Percentiles rank a stretch among this genome's conserved stretches.
phyloP scores from a whole-genome alignment of 2,329 filamentous ascomycete genomes.

The Amphichorda felina region DNA sequence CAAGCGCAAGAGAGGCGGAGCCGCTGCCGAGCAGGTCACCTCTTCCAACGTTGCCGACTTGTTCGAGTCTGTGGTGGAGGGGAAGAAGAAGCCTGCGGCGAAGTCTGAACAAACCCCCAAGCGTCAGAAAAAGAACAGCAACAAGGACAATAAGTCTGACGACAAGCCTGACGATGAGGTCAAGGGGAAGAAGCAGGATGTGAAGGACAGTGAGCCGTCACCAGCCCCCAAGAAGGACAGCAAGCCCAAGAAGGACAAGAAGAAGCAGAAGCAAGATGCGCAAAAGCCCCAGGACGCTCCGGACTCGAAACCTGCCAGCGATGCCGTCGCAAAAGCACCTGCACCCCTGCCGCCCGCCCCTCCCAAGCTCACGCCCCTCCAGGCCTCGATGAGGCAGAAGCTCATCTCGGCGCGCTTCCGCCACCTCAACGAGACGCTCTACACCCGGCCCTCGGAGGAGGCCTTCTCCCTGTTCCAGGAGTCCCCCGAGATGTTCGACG shows the following conservation, averaged over 20 bases:
- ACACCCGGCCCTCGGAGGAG: conserved; percentile 77
- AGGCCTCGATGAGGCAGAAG: conserved; percentile 90
- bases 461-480: conserved; percentile 74
- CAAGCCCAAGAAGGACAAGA: conserved; percentile 18
- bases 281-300: conserved; percentile 6
- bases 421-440: conserved; percentile 92
- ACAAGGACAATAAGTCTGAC: conserved; percentile 2
- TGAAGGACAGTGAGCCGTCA: conserved; percentile 9
- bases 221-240: conserved; percentile 21
- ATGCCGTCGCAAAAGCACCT: conserved; percentile 9
- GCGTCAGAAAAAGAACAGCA: conserved; percentile 14
- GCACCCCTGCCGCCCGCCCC: conserved; percentile 28
- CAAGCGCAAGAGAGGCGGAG: conserved; percentile 40
- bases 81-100: conserved; percentile 29
- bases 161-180: conserved; percentile 11
- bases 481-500: conserved; percentile 85
- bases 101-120: conserved; percentile 16
- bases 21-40: conserved; percentile 37
- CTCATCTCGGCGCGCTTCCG: conserved; percentile 91
- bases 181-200: conserved; percentile 14
- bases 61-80: conserved; percentile 71
- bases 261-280: conserved; percentile 23
- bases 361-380: conserved; percentile 74
- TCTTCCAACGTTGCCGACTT: conserved; percentile 62
- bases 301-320: conserved; percentile 9